Evolutionary conservation across 2,329 filamentous ascomycete genomes (phyloP).

Genomic region (Zasmidium citrigriseum): DNA sequence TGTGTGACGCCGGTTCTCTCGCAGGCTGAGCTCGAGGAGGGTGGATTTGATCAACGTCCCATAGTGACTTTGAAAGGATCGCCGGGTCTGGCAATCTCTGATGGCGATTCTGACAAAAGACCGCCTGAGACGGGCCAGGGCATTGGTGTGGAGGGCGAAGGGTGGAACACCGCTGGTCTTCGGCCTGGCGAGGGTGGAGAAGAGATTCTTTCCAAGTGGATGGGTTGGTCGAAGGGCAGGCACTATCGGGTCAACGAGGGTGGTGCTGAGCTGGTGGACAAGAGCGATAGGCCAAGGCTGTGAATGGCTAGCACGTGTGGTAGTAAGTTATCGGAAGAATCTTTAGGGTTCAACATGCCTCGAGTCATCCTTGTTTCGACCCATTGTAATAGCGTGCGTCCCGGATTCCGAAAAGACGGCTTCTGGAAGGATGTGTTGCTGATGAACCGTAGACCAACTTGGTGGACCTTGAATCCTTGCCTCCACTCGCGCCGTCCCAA

Average conservation of each 20-base stretch:
- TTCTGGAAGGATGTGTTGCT: no score
- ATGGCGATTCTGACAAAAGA: slow-evolving; percentile 44
- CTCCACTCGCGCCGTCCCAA: no score
- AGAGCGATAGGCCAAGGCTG: slow-evolving; percentile 13
- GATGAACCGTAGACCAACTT: no score
- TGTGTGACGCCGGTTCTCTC: slow-evolving; percentile 87
- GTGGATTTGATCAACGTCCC: slow-evolving; percentile 68
- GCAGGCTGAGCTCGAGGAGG: slow-evolving; percentile 68
- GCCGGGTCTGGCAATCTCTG: slow-evolving; percentile 65
- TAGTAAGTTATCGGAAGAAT: no score
- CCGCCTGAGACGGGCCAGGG: slow-evolving; percentile 60
- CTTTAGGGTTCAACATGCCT: no score
- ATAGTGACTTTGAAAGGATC: slow-evolving; percentile 68
- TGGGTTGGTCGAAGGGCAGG: slow-evolving; percentile 71
- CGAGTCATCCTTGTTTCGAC: no score
- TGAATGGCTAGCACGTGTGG: no score
- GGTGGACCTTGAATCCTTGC: no score
- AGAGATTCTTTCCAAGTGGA: slow-evolving; percentile 68
- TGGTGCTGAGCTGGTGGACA: slow-evolving; percentile 52
- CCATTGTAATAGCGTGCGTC: no score
- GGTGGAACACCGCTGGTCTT: slow-evolving; percentile 65
- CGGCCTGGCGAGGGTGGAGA: slow-evolving; percentile 72
- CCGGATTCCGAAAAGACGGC: no score
- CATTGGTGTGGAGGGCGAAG: slow-evolving; percentile 63
- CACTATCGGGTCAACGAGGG: slow-evolving; percentile 70